phyloP scores from a whole-genome alignment of 208 protist species.

The Leptomonas pyrrhocoris region DNA sequence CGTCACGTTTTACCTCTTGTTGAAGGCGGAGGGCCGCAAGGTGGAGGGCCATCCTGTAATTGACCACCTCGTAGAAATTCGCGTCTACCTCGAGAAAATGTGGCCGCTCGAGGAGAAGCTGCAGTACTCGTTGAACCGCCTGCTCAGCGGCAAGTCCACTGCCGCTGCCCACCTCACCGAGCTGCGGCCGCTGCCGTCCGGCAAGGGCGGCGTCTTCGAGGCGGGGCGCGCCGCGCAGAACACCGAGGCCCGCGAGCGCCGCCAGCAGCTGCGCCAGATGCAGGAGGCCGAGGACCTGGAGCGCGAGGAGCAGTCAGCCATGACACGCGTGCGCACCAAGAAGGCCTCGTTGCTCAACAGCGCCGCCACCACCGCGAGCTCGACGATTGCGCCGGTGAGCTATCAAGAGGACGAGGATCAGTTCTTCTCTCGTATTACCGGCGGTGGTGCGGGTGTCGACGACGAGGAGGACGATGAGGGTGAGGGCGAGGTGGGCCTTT shows the following conservation, averaged over 20 bases:
- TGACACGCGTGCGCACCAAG: slow-evolving; percentile 85
- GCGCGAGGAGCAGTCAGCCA: slow-evolving; percentile 77
- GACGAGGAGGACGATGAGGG: slow-evolving; percentile 27
- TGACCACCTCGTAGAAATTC: slow-evolving; percentile 92
- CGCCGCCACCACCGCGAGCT: slow-evolving; percentile 46
- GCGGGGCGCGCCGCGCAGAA: slow-evolving; percentile 39
- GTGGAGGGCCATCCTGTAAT: slow-evolving; percentile 94
- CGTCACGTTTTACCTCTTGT: slow-evolving; percentile 93
- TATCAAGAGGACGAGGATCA: slow-evolving; percentile 92
- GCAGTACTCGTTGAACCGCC: slow-evolving; percentile 95
- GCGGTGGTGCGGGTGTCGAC: slow-evolving; percentile 30
- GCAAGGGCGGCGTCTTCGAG: slow-evolving; percentile 33
- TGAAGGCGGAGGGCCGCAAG: slow-evolving; percentile 92
- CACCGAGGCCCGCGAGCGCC: slow-evolving; percentile 65
- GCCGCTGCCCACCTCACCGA: slow-evolving; percentile 64
- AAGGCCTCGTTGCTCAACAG: slow-evolving; percentile 64
- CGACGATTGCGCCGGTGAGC: slow-evolving; percentile 56
- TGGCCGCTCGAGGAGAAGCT: slow-evolving; percentile 95
- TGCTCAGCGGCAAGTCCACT: slow-evolving; percentile 85
- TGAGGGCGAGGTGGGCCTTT: slow-evolving; percentile 61
- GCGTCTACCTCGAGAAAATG: slow-evolving; percentile 95
- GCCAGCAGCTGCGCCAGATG: slow-evolving; percentile 61
- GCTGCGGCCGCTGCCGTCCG: slow-evolving; percentile 68
- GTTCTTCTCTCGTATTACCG: slow-evolving; percentile 87
- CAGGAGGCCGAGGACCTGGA: slow-evolving; percentile 84